These are phyloP conservation scores for Solanum chilense DNA, from an alignment of 257 asterid species.

Conservation along the genomic window DNA sequence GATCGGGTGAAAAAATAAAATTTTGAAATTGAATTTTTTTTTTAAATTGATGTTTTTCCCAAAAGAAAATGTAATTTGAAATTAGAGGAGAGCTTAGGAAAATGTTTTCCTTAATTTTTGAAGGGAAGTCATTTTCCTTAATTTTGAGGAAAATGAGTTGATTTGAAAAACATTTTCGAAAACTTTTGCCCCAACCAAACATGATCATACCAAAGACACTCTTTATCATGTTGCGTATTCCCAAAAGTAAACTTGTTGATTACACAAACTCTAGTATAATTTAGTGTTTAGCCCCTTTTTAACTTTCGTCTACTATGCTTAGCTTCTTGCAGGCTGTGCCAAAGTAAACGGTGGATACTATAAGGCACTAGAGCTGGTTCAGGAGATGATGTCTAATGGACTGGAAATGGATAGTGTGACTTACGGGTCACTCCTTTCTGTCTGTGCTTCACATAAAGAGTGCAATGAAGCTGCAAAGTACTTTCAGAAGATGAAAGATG, in stretches of 20 bases:
- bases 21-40: too few species aligned
- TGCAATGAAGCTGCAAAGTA: constrained; percentile 77
- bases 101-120: too few species aligned
- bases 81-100: too few species aligned
- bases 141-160: too few species aligned
- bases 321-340: constrained; percentile 87
- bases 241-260: background rate
- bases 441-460: constrained; percentile 75
- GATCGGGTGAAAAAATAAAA: too few species aligned
- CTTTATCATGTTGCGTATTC: background rate
- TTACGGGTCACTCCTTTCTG: constrained; percentile 84
- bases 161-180: too few species aligned
- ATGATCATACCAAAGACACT: too few species aligned
- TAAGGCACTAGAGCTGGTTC: constrained; percentile 77
- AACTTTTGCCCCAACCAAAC: too few species aligned
- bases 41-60: too few species aligned
- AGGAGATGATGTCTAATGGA: constrained; percentile 55
- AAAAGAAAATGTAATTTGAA: too few species aligned
- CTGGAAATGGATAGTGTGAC: constrained; percentile 67
- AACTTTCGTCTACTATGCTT: constrained; percentile 11
- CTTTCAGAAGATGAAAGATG: constrained; percentile 79
- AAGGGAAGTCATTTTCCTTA: too few species aligned
- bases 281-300: background rate
- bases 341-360: constrained; percentile 64
- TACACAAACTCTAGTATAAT: background rate